Conservation (phyloP, 371 early-diverging fungal genomes). For the Parasitella parasitica region DNA sequence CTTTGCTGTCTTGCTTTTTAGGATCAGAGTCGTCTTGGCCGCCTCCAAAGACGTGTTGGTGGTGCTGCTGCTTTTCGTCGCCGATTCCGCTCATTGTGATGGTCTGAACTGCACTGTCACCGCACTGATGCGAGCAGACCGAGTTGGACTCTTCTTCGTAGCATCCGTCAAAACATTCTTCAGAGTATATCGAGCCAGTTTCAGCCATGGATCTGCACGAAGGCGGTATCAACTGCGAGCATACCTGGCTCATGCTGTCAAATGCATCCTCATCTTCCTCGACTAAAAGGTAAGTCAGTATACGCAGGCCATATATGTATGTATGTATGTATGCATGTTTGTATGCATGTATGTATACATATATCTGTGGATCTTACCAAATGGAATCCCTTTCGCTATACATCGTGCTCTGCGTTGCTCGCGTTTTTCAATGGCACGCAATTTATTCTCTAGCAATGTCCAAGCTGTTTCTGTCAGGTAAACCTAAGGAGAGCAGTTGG, state of each 20-base stretch:
- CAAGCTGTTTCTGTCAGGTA: conserved; percentile 73
- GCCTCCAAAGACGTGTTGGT: conserved; percentile 6
- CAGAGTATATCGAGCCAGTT: conserved; percentile 49
- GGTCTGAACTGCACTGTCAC: conserved; percentile 12
- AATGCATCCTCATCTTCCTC: conserved; percentile 3
- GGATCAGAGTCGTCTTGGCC: not conserved
- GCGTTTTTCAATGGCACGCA: conserved; percentile 42
- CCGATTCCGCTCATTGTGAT: not conserved
- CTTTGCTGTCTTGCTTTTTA: not conserved
- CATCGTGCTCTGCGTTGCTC: conserved; percentile 36
- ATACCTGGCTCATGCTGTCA: conserved; percentile 17
- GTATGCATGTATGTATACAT: not conserved
- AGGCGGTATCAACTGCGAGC: conserved; percentile 13
- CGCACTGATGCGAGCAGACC: conserved; percentile 28
- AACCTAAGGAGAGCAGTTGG: conserved; percentile 29
- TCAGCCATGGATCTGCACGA: conserved; percentile 23
- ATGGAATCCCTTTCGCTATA: conserved; percentile 32
- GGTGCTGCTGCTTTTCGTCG: conserved; percentile 13
- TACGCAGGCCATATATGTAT: too few relatives aligned
- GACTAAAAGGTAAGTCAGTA: too few relatives aligned
- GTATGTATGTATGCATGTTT: not conserved
- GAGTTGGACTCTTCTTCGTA: conserved; percentile 33
- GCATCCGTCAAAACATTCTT: conserved; percentile 31
- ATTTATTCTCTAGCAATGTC: conserved; percentile 63
- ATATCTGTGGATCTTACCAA: conserved; percentile 2